Base-by-base conservation (phyloP, 441 rosid species). In the Daphne laureola region DNA sequence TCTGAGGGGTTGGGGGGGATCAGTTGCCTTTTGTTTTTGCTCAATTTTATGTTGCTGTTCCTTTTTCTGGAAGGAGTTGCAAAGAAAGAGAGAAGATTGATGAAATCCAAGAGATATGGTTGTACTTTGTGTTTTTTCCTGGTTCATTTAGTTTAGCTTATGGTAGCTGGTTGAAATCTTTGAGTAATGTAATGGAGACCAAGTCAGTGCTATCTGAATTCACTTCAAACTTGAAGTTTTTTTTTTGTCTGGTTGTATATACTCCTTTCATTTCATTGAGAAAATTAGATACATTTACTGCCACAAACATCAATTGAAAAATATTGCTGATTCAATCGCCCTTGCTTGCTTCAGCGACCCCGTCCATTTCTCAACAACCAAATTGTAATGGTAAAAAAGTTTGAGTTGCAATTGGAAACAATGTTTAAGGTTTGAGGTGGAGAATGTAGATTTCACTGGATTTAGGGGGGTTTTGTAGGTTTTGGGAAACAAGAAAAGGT, bases 131-230 rank as follows among this genome's bases (percentile, higher is more conserved):
- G 4, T 43, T 13, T 43, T 43, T 13, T 13, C 6, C 18, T 44
- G 18, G 16, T 31, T 31, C 11, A 31, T 31, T 9, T 31, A 31
- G 38, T 21, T 21, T 21, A 21, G 25, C 25, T 21, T 0, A 21
- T 21, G 11, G 11, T 31, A 31, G 38, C 7, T 31, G 38, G 38
- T 31, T 7, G 9, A 31, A 9, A 9, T 21, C 25, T 21, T 6
- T 8, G 50, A 31, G 35, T 49, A 21, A 3, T 2, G 41, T 50
- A 54, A 82, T 88, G 90, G 84, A 21, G 25, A 21, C 25, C 25
- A 21, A 21, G 25, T 44, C 47, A 46, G 17, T 15, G 15, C 15
- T 14, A 11, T 31, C 36, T 46, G 51, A 49, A 13, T 56, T 21
- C 2, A 21, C 2, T 21, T 21, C 25, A 21, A 21, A 21, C 25